A percentile compares a stretch with the other conserved stretches of the same genome.
Evolutionary conservation across 2,329 filamentous ascomycete species (phyloP).

Genomic region (Fusarium sp.): DNA sequence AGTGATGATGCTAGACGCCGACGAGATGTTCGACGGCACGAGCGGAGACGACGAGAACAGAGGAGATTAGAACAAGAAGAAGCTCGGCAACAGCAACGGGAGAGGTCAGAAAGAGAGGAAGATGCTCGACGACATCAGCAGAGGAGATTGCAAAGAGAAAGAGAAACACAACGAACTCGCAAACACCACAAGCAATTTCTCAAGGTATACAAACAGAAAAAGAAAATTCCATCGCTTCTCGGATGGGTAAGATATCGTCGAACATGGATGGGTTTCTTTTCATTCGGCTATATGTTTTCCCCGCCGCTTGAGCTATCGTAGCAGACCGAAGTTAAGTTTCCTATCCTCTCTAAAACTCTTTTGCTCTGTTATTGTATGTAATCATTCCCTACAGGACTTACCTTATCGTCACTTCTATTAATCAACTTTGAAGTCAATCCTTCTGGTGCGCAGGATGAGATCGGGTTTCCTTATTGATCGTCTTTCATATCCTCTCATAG

Average conservation of each 20-base stretch:
- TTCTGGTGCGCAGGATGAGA: too few relatives aligned
- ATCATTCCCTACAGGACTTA: not conserved
- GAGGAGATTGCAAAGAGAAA: not conserved
- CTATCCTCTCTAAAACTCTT: too few relatives aligned
- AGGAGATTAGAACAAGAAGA: not conserved
- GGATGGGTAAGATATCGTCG: not conserved
- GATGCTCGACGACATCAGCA: too few relatives aligned
- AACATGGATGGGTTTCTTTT: not conserved
- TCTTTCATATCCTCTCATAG: too few relatives aligned
- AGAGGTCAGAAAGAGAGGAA: fast-evolving
- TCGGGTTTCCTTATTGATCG: too few relatives aligned
- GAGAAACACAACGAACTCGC: not conserved
- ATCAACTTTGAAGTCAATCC: too few relatives aligned
- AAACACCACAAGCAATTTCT: too few relatives aligned
- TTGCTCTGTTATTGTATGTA: not conserved
- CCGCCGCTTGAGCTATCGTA: not conserved
- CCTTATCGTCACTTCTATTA: too few relatives aligned
- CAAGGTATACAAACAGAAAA: not conserved
- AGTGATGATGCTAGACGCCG: not conserved
- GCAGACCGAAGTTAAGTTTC: not conserved
- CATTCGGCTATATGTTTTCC: not conserved
- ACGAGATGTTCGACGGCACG: not conserved
- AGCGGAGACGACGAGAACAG: not conserved
- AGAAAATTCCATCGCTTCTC: fast-evolving
- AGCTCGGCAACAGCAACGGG: not conserved